Percentiles rank a stretch among this genome's conserved stretches.
These are phyloP conservation scores for Candida arabinofermentans DNA, from an alignment of 805 yeast genomes.

Conservation along the genomic window DNA sequence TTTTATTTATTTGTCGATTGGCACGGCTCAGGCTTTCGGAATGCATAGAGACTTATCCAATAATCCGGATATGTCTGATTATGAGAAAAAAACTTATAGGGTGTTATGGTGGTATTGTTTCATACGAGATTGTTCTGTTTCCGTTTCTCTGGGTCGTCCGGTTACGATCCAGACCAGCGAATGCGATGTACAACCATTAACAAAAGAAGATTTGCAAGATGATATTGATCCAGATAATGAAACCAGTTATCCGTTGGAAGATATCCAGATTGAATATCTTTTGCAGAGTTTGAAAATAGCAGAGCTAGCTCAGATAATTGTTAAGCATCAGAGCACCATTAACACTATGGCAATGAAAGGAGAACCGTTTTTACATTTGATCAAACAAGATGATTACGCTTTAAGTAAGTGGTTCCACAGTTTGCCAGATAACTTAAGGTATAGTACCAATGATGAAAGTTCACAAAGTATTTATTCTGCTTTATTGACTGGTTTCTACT, in stretches of 20 bases:
- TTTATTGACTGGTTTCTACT: slow-evolving; percentile 60
- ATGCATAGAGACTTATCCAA: slow-evolving; percentile 47
- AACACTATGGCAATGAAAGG: slow-evolving; percentile 9
- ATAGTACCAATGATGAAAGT: slow-evolving; percentile 41
- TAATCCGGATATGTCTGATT: slow-evolving; percentile 3
- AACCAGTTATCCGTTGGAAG: slow-evolving; percentile 4
- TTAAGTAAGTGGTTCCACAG: slow-evolving; percentile 71
- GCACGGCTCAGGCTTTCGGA: slow-evolving; percentile 72
- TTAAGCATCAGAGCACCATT: slow-evolving; percentile 51
- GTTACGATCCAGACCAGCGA: slow-evolving; percentile 61
- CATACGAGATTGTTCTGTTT: slow-evolving; percentile 11
- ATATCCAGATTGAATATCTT: slow-evolving; percentile 46
- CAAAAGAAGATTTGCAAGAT: slow-evolving; percentile 58
- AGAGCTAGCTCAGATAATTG: slow-evolving; percentile 64
- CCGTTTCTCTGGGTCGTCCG: slow-evolving; percentile 68
- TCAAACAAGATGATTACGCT: slow-evolving; percentile 62
- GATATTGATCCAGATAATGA: slow-evolving; percentile 24
- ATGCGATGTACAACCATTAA: slow-evolving; percentile 70
- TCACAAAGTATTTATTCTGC: slow-evolving; percentile 47
- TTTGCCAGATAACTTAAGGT: slow-evolving; percentile 56
- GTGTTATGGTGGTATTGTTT: slow-evolving; percentile 15
- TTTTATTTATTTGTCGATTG: slow-evolving; percentile 67
- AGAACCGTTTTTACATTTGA: slow-evolving; percentile 65
- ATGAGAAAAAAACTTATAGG: slow-evolving; percentile 20
- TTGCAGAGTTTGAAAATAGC: slow-evolving; percentile 62